Conservation (phyloP, 2,329 filamentous ascomycete species). For the Geosmithia flava region DNA sequence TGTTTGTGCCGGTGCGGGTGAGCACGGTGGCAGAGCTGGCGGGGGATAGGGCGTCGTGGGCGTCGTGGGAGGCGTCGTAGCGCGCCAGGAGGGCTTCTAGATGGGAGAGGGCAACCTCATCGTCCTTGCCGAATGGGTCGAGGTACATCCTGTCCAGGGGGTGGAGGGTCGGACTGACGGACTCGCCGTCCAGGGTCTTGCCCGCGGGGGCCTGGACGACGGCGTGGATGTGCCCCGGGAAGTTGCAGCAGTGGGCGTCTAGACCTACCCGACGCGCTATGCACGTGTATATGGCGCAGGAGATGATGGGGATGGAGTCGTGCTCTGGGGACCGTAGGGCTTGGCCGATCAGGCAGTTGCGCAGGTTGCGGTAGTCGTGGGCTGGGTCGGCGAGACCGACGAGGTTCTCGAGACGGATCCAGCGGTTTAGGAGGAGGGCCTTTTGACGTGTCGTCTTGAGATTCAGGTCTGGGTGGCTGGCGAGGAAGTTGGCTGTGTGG, state of each 20-base stretch:
- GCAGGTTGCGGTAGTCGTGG: slow-evolving; percentile 61
- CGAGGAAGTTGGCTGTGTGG: slow-evolving; percentile 44
- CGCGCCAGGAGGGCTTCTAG: neutral
- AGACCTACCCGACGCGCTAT: slow-evolving; percentile 65
- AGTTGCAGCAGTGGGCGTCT: slow-evolving; percentile 65
- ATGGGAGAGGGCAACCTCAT: slow-evolving; percentile 48
- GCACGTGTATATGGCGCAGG: slow-evolving; percentile 74
- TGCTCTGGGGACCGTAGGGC: slow-evolving; percentile 62
- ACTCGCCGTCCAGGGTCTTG: slow-evolving; percentile 44
- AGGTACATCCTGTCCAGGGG: slow-evolving; percentile 54
- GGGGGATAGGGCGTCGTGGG: neutral
- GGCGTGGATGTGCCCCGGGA: slow-evolving; percentile 76
- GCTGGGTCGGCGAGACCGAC: slow-evolving; percentile 56
- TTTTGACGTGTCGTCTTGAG: slow-evolving; percentile 50
- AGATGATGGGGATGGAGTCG: slow-evolving; percentile 75
- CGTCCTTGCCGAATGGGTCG: slow-evolving; percentile 62
- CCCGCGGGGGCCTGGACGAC: slow-evolving; percentile 54
- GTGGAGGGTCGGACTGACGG: slow-evolving; percentile 20
- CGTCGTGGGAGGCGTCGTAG: neutral
- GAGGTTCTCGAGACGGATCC: slow-evolving; percentile 56
- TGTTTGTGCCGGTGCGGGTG: slow-evolving; percentile 45
- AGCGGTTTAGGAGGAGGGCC: slow-evolving; percentile 55
- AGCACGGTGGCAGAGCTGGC: neutral
- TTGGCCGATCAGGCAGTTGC: slow-evolving; percentile 80
- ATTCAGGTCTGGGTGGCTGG: slow-evolving; percentile 37